Percentiles rank a stretch among this genome's conserved stretches.
Conservation (phyloP, 805 yeast species). For the Ogataea methanolica region DNA sequence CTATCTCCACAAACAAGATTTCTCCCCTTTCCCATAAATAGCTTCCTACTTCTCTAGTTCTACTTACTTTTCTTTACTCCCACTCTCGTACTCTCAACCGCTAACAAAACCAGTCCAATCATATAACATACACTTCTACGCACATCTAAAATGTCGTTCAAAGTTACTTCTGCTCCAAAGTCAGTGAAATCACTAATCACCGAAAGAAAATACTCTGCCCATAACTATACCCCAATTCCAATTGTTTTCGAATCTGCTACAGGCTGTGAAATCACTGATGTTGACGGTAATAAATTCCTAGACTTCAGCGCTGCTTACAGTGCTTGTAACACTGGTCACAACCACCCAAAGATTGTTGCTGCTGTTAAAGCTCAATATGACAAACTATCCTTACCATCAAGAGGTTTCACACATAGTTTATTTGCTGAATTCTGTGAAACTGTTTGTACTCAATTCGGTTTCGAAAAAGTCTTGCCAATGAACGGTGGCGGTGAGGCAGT, state of each 20-base stretch:
- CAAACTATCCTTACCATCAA: constrained; percentile 27
- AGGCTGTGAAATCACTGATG: constrained; percentile 22
- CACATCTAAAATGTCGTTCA: constrained; percentile 21
- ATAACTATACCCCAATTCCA: constrained; percentile 27
- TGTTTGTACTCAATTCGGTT: constrained; percentile 24
- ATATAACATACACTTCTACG: not conserved
- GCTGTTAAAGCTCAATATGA: constrained; percentile 30
- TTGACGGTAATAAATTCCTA: constrained; percentile 22
- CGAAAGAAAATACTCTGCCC: constrained; percentile 24
- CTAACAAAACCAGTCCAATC: not conserved
- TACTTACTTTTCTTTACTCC: too few species aligned
- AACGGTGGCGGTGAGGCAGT: constrained; percentile 34
- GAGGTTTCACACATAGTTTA: constrained; percentile 22
- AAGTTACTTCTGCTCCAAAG: constrained; percentile 14
- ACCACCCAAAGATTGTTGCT: constrained; percentile 23
- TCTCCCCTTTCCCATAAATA: too few species aligned
- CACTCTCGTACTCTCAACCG: too few species aligned
- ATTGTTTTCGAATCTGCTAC: constrained; percentile 20
- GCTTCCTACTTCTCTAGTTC: too few species aligned
- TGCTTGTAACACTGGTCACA: constrained; percentile 27
- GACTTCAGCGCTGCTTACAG: constrained; percentile 27
- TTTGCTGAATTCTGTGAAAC: constrained; percentile 23
- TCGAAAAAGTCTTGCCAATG: constrained; percentile 27
- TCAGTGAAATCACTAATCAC: constrained; percentile 10
- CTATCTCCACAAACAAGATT: too few species aligned